Evolutionary conservation across 495 filamentous ascomycete species (phyloP).

Genomic region (Hypoxylon cercidicola): DNA sequence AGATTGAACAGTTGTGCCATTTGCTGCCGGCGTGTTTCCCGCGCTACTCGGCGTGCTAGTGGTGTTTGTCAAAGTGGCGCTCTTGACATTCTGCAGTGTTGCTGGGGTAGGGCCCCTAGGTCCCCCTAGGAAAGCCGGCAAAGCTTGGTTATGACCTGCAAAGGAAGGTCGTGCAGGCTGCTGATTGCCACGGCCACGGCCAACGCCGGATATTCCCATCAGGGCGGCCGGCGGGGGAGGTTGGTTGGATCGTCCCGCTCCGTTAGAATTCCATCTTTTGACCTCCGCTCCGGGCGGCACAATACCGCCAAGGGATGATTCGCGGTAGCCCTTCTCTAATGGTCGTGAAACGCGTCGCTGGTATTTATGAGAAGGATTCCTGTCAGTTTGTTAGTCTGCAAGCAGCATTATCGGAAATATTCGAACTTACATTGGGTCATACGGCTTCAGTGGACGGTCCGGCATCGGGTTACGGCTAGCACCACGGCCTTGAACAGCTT

Average conservation of each 20-base stretch:
- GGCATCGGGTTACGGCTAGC: not conserved
- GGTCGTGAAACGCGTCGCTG: not conserved
- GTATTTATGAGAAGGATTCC: slow-evolving; percentile 13
- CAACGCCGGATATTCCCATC: too few species aligned
- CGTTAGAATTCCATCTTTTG: slow-evolving; percentile 32
- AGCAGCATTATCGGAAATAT: not conserved
- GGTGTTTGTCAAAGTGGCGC: too few species aligned
- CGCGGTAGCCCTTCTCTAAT: not conserved
- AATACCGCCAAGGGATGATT: slow-evolving; percentile 27
- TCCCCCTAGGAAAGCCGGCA: too few species aligned
- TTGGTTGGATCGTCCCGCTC: not conserved
- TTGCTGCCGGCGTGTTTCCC: too few species aligned
- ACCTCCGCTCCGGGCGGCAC: slow-evolving; percentile 30
- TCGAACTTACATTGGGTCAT: slow-evolving; percentile 25
- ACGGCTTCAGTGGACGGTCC: not conserved
- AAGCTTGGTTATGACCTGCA: too few species aligned
- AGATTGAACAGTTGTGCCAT: too few species aligned
- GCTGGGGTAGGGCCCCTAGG: too few species aligned
- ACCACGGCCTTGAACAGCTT: too few species aligned
- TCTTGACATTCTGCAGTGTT: too few species aligned
- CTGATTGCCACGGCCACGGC: too few species aligned
- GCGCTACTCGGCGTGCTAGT: too few species aligned
- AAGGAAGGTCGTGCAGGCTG: too few species aligned
- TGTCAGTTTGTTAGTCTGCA: slow-evolving; percentile 10
- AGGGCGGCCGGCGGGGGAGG: not conserved